Evolutionary conservation across 495 filamentous ascomycete species (phyloP).

Genomic region (Margaritispora aquatica): DNA sequence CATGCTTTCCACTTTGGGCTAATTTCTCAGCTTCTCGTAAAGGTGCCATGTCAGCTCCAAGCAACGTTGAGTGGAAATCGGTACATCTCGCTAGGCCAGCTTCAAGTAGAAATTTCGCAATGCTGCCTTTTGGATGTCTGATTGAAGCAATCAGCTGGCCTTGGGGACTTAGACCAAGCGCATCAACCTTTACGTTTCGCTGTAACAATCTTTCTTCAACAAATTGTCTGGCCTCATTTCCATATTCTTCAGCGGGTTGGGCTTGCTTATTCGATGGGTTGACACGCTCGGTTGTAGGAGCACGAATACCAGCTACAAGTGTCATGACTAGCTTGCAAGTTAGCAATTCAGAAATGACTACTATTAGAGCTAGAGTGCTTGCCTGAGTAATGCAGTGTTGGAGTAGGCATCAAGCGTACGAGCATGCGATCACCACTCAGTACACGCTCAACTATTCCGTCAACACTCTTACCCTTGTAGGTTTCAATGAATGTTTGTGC

Average conservation of each 20-base stretch:
- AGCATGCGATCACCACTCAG: constrained; percentile 85
- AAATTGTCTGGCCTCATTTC: constrained; percentile 77
- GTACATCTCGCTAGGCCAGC: constrained; percentile 87
- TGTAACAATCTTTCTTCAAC: constrained; percentile 81
- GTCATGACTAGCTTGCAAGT: constrained; percentile 44
- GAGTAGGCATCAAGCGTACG: constrained; percentile 68
- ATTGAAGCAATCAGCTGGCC: constrained; percentile 75
- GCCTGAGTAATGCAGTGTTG: constrained; percentile 73
- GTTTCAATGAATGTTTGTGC: constrained; percentile 65
- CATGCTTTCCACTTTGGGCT: constrained; percentile 66
- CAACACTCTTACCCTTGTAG: constrained; percentile 70
- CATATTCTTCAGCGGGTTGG: constrained; percentile 79
- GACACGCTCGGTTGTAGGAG: constrained; percentile 77
- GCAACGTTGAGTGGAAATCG: constrained; percentile 86
- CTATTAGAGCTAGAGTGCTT: background rate
- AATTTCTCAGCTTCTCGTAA: constrained; percentile 83
- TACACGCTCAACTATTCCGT: constrained; percentile 77
- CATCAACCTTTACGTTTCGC: constrained; percentile 70
- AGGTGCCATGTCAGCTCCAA: constrained; percentile 77
- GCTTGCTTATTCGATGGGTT: constrained; percentile 69
- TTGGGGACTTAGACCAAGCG: constrained; percentile 83
- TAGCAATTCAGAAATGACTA: background rate
- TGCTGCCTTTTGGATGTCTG: constrained; percentile 83
- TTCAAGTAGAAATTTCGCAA: constrained; percentile 80
- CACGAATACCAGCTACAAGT: constrained; percentile 82